A percentile compares a stretch with the other conserved stretches of the same genome.
Conservation (phyloP, 2,329 filamentous ascomycete species). For the Diaporthe vexans region DNA sequence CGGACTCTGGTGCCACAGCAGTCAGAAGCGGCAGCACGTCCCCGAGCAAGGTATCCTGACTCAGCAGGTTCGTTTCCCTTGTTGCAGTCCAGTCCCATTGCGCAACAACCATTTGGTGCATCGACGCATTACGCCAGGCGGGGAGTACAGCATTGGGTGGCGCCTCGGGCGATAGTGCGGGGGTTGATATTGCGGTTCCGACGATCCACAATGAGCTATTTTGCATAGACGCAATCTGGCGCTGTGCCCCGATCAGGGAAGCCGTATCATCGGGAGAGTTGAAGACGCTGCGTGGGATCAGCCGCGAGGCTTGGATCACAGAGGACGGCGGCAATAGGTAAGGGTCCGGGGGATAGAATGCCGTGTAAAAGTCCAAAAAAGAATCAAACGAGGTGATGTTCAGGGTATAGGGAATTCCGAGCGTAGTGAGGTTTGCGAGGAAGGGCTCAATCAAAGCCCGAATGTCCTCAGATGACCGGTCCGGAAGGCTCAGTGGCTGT, state of each 20-base stretch:
- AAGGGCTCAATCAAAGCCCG: slow-evolving; percentile 8
- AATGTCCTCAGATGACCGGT: slow-evolving; percentile 16
- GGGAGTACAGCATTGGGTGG: slow-evolving; percentile 54
- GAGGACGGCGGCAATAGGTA: slow-evolving; percentile 14
- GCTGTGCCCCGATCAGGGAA: slow-evolving; percentile 36
- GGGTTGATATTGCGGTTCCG: slow-evolving; percentile 9
- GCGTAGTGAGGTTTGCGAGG: slow-evolving; percentile 1
- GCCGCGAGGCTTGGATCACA: slow-evolving; percentile 42
- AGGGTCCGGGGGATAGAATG: not conserved
- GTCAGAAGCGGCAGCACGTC: slow-evolving; percentile 48
- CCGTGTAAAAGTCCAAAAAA: slow-evolving; percentile 8
- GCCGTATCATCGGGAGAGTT: slow-evolving; percentile 49
- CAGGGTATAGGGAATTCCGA: slow-evolving; percentile 12
- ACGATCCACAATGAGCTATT: slow-evolving; percentile 44
- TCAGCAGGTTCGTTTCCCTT: slow-evolving; percentile 43
- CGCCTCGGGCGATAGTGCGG: slow-evolving; percentile 46
- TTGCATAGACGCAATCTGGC: slow-evolving; percentile 45
- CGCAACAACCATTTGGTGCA: slow-evolving; percentile 50
- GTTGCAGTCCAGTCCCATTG: slow-evolving; percentile 45
- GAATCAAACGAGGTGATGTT: slow-evolving; percentile 14
- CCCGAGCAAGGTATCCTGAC: slow-evolving; percentile 50
- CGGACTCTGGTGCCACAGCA: slow-evolving; percentile 42
- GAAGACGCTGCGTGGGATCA: slow-evolving; percentile 52
- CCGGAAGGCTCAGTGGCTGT: slow-evolving; percentile 16
- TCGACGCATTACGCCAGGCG: slow-evolving; percentile 53